Conservation (phyloP, 2,329 filamentous ascomycete species). For the Stagonosporopsis tanaceti region DNA sequence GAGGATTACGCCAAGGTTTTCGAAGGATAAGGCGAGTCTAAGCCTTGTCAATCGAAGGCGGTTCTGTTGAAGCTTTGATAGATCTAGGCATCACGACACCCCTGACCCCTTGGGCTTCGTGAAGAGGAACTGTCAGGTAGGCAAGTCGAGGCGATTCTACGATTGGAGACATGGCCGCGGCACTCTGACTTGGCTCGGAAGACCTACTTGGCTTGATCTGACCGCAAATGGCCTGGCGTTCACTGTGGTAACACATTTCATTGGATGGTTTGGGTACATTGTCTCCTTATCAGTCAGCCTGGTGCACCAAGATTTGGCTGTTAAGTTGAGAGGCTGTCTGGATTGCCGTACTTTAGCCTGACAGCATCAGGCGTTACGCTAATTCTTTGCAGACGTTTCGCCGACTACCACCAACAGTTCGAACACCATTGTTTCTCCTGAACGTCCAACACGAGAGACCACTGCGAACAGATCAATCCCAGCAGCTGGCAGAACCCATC, state of each 20-base stretch:
- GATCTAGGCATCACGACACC: conserved; percentile 5
- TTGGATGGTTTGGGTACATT: conserved; percentile 5
- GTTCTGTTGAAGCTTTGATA: not conserved
- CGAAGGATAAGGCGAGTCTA: not conserved
- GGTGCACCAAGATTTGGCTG: conserved; percentile 9
- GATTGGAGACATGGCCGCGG: conserved; percentile 3
- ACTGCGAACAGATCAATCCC: not conserved
- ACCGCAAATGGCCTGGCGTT: conserved; percentile 3
- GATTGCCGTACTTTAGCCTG: conserved; percentile 8
- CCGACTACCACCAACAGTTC: conserved; percentile 1
- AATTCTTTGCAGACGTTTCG: not conserved
- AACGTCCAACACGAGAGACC: not conserved
- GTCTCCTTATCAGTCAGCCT: conserved; percentile 6
- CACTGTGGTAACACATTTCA: not conserved
- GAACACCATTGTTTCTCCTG: not conserved
- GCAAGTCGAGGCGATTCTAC: conserved; percentile 9
- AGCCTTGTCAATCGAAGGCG: conserved; percentile 1
- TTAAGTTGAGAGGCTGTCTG: conserved; percentile 7
- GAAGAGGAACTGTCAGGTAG: not conserved
- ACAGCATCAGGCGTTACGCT: conserved; percentile 8
- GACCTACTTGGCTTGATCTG: conserved; percentile 4
- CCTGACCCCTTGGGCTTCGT: conserved; percentile 7
- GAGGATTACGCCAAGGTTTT: not conserved
- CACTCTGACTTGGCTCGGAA: not conserved
- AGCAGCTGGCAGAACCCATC: not conserved